Evolutionary conservation across 2,329 filamentous ascomycete genomes (phyloP), one percentile per base, ranked within the genome.

Genomic region (Metarhizium guizhouense): DNA sequence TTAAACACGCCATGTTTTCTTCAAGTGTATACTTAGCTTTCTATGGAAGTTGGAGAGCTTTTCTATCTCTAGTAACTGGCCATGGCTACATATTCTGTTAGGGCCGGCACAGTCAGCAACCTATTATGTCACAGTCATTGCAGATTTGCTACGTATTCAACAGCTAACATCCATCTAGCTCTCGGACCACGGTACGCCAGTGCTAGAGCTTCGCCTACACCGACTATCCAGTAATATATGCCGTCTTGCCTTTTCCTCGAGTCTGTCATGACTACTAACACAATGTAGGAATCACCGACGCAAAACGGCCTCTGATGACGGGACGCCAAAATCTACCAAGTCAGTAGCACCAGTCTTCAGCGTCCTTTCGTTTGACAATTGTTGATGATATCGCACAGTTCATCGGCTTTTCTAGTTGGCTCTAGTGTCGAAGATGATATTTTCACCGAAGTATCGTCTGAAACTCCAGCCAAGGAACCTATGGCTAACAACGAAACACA

Each of bases 401-500:
- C 51, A 8, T 54, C 53, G 18, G 52, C 54, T 11, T 62, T 62
- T 20, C 36, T 60, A 4, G 50, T 62, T 11, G 60, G 58, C 20
- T 59, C 59, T 8, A 58, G 51, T 16, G 57, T 54, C 7, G 58
- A 62, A 38, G 60, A 60, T 29, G 60, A 62, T 34, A 59, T 62
- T 13, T 62, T 62, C 20, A 58, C 59, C 25, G 49, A 54, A 40
- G 47, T 11, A 4, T 55, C 52, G 6, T 34, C 52, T 6, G 54
- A 56, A 20, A 49, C 29, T 25, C 51, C 52, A n/a, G 30, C 50
- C 11, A 49, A 47, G 18, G 36, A 52, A 8, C 14, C 45, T n/a
- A 53, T 40, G 5, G 4, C 14, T 40, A 29, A 42, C 40, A 20
- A 3, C 3, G 47, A 50, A 30, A 29, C 34, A 14, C 40, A 57